Base-by-base conservation (phyloP, 208 protist species). In the Wallacemonas sp. region DNA sequence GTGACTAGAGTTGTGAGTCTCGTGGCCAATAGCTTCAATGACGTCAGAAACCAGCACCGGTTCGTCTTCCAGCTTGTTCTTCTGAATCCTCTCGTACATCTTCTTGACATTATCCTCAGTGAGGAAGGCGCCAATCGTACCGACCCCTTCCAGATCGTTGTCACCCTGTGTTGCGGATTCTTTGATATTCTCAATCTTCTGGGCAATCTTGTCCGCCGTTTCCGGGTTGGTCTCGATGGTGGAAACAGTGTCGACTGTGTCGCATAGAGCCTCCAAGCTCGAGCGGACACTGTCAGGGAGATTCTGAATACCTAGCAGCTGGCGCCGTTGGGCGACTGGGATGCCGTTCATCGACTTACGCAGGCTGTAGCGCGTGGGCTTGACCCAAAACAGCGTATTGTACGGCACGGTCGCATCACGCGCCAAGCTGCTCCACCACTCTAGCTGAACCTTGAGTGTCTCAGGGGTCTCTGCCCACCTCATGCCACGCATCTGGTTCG, bases 301-400 rank as follows among this genome's bases (percentile, higher is more conserved):
- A 71, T 91, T 87, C 55, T 93, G 85, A 73, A 96, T 96, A 65
- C 87, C 90, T 34, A 96, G 66, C 41, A 96, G 61, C 72, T 96
- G 85, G 21, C 83, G 85, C 54, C 90, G 87, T 61, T 93, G 87
- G 42, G 88, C 78, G 17, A 92, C 54, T 15, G 90, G 90, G 30
- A 96, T 54, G 37, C 78, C 77, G 61, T 86, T 91, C 85, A 96
- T 91, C 26, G 90, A 91, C 62, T 89, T 85, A 12, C 75, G 81
- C 33, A 96, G 78, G 66, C 81, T 88, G 75, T 90, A 93, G 32
- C 87, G 81, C 3, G 81, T 92, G 39, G 90, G 90, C 70, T 92
- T 93, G 24, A 96, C 77, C 87, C 87, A 96, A 72, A 91, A 96
- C 17, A 96, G 74, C 24, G 87, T 92, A 66, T 96, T 93, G 75